These are phyloP conservation scores for Syncephalastrum racemosum DNA, from an alignment of 371 early-diverging fungal species.

Conservation along the genomic window DNA sequence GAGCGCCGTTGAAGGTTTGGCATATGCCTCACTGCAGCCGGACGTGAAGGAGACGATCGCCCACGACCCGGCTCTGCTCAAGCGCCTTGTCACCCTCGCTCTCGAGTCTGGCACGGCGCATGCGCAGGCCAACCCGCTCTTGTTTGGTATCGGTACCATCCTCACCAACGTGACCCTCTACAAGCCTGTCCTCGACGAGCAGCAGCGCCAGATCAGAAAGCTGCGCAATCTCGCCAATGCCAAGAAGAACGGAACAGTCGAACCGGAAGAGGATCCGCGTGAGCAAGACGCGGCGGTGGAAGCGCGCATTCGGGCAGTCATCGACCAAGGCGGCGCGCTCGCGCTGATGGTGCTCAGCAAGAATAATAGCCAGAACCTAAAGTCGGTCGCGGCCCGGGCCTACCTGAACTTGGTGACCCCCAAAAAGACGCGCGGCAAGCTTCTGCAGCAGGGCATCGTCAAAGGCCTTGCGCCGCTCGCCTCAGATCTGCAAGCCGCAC, in stretches of 20 bases:
- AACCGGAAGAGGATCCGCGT: slow-evolving; percentile 40
- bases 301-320: slow-evolving; percentile 50
- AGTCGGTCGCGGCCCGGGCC: slow-evolving; percentile 65
- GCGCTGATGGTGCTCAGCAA: slow-evolving; percentile 57
- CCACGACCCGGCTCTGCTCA: slow-evolving; percentile 54
- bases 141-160: slow-evolving; percentile 72
- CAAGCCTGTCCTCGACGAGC: slow-evolving; percentile 66
- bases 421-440: slow-evolving; percentile 64
- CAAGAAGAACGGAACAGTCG: slow-evolving; percentile 29
- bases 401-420: slow-evolving; percentile 73
- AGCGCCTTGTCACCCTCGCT: slow-evolving; percentile 53
- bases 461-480: slow-evolving; percentile 60
- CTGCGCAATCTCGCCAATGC: slow-evolving; percentile 67
- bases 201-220: slow-evolving; percentile 80
- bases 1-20: slow-evolving; percentile 71
- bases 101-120: slow-evolving; percentile 41
- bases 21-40: slow-evolving; percentile 67
- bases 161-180: slow-evolving; percentile 73
- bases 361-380: slow-evolving; percentile 55
- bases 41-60: slow-evolving; percentile 63
- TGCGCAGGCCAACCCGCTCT: slow-evolving; percentile 35
- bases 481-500: slow-evolving; percentile 54
- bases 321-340: slow-evolving; percentile 60
- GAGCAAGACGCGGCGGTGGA: slow-evolving; percentile 66
- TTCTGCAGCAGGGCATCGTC: slow-evolving; percentile 86